Base-by-base conservation (phyloP, 2,329 filamentous ascomycete species). In the Talaromyces amestolkiae region DNA sequence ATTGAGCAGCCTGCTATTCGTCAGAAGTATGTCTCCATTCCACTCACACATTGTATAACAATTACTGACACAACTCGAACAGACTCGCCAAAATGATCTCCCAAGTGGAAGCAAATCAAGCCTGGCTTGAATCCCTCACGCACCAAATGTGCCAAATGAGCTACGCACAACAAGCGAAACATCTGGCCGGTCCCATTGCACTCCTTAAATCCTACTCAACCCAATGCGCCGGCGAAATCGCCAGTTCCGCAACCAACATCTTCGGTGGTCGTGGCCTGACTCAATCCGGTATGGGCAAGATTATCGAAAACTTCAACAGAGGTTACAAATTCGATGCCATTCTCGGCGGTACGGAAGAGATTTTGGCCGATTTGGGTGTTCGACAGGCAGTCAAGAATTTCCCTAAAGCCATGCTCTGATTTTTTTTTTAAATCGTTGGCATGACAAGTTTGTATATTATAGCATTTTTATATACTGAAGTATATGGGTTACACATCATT, bases 91-190 rank as follows among this genome's bases (percentile, higher is more conserved):
- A 91, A 75, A 95, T 96, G 91, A 95, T 96, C 70, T 87, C 90
- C 4, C 87, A 91, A 59, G 86, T 88, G 70, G 92, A 96, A 77
- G 84, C 90, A n/a, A 89, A 91, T 78, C 92, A 96, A 77, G 86
- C 91, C 22, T 96, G 91, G 91, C 85, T 95, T 58, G 92, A 96
- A 77, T 87, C 86, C 49, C 88, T 95, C 73, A 92, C 91, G 22
- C 92, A 92, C 81, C 92, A 96, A 75, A 96, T 96, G 92, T 90
- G 86, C 81, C 84, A 92, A 76, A 92, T 96, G 90, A 85, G 86
- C 39, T 95, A 96, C 78, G 83, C 85, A 63, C 80, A 94, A 75
- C 92, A 96, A 77, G 83, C 89, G 27, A 87, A 87, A 73, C 84
- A 90, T 71, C 85, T 96, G 1, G 90, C 89, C 62, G 92, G 92